These are phyloP conservation scores for Gynochthodes officinalis DNA, from an alignment of 257 asterid genomes.

Conservation along the genomic window DNA sequence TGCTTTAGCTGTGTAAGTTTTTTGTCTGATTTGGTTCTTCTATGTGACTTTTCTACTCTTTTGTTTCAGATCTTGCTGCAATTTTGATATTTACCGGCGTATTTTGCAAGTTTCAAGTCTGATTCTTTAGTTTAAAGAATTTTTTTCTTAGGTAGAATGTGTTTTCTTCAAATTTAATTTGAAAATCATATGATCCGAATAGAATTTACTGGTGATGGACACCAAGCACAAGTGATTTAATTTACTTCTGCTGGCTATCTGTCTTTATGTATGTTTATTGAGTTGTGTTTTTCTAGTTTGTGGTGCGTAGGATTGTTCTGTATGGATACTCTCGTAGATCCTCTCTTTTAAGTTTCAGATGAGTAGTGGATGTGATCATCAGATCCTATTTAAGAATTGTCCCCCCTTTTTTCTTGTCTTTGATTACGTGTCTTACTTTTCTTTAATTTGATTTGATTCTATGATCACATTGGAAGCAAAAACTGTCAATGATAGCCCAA, in stretches of 20 bases:
- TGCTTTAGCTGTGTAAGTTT: not conserved
- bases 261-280: not conserved
- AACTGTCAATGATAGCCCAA: not conserved
- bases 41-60: not conserved
- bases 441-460: not conserved
- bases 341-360: not conserved
- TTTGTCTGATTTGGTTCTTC: not conserved
- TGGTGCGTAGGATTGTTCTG: not conserved
- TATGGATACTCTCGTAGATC: not conserved
- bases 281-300: not conserved
- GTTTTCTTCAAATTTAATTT: not conserved
- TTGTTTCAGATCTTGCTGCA: conserved; percentile 7
- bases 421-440: not conserved
- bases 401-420: not conserved
- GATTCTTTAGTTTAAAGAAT: not conserved
- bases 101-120: not conserved
- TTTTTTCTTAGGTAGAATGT: not conserved
- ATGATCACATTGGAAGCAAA: too few species aligned
- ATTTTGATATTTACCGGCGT: not conserved
- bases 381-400: not conserved
- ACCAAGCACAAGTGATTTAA: not conserved
- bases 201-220: not conserved
- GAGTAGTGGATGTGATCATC: not conserved
- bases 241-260: not conserved
- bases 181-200: not conserved